Conservation (phyloP, 2,329 filamentous ascomycete species). For the Harringtonia aguacate region DNA sequence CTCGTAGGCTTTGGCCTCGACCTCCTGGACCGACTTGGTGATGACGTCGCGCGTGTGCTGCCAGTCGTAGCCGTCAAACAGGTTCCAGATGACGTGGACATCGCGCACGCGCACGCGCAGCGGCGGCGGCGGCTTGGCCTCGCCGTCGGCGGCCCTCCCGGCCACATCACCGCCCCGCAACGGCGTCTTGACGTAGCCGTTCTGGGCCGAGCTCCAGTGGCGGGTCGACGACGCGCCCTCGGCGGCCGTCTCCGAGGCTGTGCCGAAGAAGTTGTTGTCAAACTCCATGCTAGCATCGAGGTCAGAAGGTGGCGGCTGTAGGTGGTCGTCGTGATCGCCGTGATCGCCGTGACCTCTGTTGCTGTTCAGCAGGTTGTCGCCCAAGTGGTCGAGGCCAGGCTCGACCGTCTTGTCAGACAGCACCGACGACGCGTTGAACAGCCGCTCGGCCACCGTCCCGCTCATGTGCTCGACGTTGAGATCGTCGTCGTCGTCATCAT, state of each 20-base stretch:
- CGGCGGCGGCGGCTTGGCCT: constrained; percentile 54
- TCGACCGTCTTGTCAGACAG: constrained; percentile 28
- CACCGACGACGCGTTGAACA: constrained; percentile 34
- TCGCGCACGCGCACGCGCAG: constrained; percentile 71
- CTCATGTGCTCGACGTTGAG: neutral
- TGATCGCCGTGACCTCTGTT: neutral
- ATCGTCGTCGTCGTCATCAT: constrained; percentile 4
- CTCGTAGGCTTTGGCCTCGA: constrained; percentile 74
- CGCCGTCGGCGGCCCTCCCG: neutral
- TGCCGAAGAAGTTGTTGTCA: constrained; percentile 67
- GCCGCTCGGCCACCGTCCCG: constrained; percentile 28
- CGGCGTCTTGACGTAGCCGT: constrained; percentile 60
- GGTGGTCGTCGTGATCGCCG: neutral
- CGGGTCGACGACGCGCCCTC: constrained; percentile 27
- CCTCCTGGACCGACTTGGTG: constrained; percentile 74
- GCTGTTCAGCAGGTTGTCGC: neutral
- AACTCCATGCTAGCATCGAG: constrained; percentile 53
- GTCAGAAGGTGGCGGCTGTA: constrained; percentile 13
- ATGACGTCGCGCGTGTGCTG: constrained; percentile 76
- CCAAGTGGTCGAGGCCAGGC: constrained; percentile 2
- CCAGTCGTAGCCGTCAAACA: constrained; percentile 98
- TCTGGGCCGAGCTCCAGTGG: constrained; percentile 69
- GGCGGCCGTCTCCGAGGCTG: constrained; percentile 46
- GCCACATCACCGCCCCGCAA: neutral
- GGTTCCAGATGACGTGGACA: constrained; percentile 91